These are phyloP conservation scores for Phytophthora sp. DNA, from an alignment of 352 stramenopile species.

Conservation along the genomic window DNA sequence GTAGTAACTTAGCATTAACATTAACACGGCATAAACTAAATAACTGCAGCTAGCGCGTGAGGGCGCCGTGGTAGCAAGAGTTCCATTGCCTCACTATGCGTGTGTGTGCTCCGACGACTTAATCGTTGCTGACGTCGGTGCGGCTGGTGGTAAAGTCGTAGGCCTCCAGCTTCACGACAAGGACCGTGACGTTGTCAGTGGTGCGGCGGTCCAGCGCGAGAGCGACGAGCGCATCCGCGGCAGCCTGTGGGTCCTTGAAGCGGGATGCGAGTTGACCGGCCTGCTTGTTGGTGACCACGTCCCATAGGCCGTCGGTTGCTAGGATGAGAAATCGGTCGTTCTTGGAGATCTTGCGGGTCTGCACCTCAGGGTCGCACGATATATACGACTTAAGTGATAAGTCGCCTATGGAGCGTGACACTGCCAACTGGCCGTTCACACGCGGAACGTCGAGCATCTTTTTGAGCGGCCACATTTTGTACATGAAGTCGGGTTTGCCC, in stretches of 20 bases:
- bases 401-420: conserved; percentile 87
- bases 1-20: conserved; percentile 32
- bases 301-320: conserved; percentile 84
- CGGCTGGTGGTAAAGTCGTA: conserved; percentile 47
- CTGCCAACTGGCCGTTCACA: conserved; percentile 80
- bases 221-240: conserved; percentile 63
- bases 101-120: background rate
- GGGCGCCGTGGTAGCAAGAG: conserved; percentile 13
- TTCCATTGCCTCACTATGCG: conserved; percentile 9
- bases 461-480: conserved; percentile 78
- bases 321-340: conserved; percentile 83
- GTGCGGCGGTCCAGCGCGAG: conserved; percentile 62
- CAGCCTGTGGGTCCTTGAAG: conserved; percentile 59
- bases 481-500: conserved; percentile 65
- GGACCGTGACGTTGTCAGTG: conserved; percentile 81
- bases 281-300: conserved; percentile 74
- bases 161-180: conserved; percentile 71
- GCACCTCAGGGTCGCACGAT: conserved; percentile 81
- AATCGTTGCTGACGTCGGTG: conserved; percentile 36
- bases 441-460: conserved; percentile 80
- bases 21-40: conserved; percentile 36
- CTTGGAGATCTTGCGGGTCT: conserved; percentile 56
- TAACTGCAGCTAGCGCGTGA: conserved; percentile 25
- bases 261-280: conserved; percentile 63
- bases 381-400: conserved; percentile 78